phyloP scores from a whole-genome alignment of 2,329 filamentous ascomycete species.

The Diplodia seriata region DNA sequence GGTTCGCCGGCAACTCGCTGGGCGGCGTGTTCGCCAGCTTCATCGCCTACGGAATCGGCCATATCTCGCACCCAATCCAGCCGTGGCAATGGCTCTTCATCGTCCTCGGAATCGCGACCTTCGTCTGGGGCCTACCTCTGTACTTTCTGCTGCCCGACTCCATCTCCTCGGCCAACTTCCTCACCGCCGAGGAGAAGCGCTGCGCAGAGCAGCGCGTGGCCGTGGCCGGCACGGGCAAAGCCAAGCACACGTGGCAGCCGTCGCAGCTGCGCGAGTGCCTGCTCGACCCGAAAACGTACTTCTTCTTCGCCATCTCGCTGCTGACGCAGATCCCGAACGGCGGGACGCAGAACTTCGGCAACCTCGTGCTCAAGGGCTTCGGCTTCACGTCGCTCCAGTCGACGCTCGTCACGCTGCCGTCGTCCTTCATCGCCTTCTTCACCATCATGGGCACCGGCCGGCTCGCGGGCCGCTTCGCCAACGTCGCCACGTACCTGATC shows the following conservation, averaged over 20 bases:
- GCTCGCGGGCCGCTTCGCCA: slow-evolving; percentile 10
- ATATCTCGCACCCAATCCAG: slow-evolving; percentile 39
- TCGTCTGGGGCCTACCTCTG: slow-evolving; percentile 53
- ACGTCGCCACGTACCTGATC: slow-evolving; percentile 27
- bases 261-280: slow-evolving; percentile 52
- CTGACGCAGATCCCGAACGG: slow-evolving; percentile 33
- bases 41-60: slow-evolving; percentile 31
- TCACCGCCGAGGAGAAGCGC: slow-evolving; percentile 37
- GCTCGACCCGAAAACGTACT: slow-evolving; percentile 39
- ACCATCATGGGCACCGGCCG: slow-evolving; percentile 32
- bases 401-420: slow-evolving; percentile 36
- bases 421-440: slow-evolving; percentile 36
- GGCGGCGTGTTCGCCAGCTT: slow-evolving; percentile 54
- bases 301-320: slow-evolving; percentile 30
- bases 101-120: slow-evolving; percentile 54
- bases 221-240: slow-evolving; percentile 57
- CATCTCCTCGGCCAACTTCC: slow-evolving; percentile 37
- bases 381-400: slow-evolving; percentile 33
- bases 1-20: slow-evolving; percentile 57
- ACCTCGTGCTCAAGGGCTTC: slow-evolving; percentile 34
- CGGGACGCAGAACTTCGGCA: slow-evolving; percentile 35
- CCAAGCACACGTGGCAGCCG: slow-evolving; percentile 81
- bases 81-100: slow-evolving; percentile 57
- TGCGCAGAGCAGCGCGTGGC: slow-evolving; percentile 38
- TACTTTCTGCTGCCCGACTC: slow-evolving; percentile 53